Conservation (phyloP, 305 asterid genomes). For the Fraxinus sp. region DNA sequence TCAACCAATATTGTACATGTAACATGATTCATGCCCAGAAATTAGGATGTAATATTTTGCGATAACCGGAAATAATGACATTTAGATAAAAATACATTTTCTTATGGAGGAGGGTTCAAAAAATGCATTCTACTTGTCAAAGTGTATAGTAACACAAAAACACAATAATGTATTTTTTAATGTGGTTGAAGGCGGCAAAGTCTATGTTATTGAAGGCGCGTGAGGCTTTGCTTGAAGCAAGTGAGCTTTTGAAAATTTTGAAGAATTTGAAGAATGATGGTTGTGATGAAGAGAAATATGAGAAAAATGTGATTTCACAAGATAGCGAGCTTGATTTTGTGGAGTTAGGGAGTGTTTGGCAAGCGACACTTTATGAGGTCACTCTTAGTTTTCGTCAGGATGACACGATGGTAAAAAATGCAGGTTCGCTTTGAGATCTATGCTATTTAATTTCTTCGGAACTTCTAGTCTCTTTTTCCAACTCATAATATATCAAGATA, state of each 20-base stretch:
- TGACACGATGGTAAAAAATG: slow-evolving; percentile 23
- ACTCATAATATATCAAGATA: not conserved
- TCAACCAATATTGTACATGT: too few relatives aligned
- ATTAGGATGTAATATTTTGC: too few relatives aligned
- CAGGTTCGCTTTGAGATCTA: slow-evolving; percentile 35
- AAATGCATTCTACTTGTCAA: not conserved
- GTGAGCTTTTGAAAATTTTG: slow-evolving; percentile 41
- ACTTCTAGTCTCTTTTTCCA: not conserved
- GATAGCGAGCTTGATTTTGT: slow-evolving; percentile 55
- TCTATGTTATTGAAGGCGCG: slow-evolving; percentile 61
- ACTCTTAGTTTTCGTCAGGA: slow-evolving; percentile 41
- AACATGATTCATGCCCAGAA: too few relatives aligned
- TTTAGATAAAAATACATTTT: not conserved
- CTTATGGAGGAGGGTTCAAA: not conserved
- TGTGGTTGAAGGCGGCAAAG: slow-evolving; percentile 55
- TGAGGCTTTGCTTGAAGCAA: slow-evolving; percentile 50
- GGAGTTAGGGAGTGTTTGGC: slow-evolving; percentile 76
- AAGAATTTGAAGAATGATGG: slow-evolving; percentile 49
- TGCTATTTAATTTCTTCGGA: not conserved
- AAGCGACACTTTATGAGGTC: slow-evolving; percentile 68
- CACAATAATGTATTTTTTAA: not conserved
- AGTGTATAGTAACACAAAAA: not conserved
- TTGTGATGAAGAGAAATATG: slow-evolving; percentile 27
- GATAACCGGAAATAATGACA: not conserved
- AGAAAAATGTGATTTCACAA: slow-evolving; percentile 19